These are phyloP conservation scores for Metschnikowia lochheadii DNA, from an alignment of 805 yeast species.

Conservation along the genomic window DNA sequence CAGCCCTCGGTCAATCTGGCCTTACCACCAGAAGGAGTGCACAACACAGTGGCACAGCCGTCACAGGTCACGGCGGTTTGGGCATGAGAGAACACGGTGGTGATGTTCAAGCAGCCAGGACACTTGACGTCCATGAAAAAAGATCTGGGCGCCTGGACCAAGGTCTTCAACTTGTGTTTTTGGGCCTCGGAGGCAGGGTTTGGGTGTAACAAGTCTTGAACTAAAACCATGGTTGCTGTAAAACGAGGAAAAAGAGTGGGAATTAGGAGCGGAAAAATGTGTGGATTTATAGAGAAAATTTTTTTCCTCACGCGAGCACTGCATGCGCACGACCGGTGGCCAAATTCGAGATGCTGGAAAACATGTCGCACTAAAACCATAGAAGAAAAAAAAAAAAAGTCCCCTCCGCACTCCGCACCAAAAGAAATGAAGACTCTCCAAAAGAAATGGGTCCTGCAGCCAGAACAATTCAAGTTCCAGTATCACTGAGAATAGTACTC, in stretches of 20 bases:
- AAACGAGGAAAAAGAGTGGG: neutral
- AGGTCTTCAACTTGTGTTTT: constrained; percentile 95
- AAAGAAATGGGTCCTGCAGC: no score
- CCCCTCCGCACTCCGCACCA: no score
- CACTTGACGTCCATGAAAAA: constrained; percentile 99
- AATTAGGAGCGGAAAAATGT: neutral
- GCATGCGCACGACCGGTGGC: constrained; percentile 9
- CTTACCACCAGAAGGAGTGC: constrained; percentile 99
- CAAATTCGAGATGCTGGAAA: neutral
- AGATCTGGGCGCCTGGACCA: constrained; percentile 97
- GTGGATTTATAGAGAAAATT: constrained; percentile 4
- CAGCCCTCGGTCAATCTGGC: constrained; percentile 99
- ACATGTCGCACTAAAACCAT: no score
- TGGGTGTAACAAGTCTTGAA: constrained; percentile 98
- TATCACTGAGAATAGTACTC: no score
- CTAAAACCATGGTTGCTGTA: constrained; percentile 66
- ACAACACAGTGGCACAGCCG: constrained; percentile 95
- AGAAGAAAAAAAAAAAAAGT: no score
- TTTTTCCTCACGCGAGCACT: constrained; percentile 10
- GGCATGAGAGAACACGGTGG: constrained; percentile 99
- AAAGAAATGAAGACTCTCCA: no score
- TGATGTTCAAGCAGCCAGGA: constrained; percentile 98
- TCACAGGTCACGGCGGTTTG: constrained; percentile 99
- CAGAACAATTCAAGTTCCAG: no score
- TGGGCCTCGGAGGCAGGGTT: constrained; percentile 93